Base-by-base conservation (phyloP, 345 rosid species). In the Aethionema arabicum region DNA sequence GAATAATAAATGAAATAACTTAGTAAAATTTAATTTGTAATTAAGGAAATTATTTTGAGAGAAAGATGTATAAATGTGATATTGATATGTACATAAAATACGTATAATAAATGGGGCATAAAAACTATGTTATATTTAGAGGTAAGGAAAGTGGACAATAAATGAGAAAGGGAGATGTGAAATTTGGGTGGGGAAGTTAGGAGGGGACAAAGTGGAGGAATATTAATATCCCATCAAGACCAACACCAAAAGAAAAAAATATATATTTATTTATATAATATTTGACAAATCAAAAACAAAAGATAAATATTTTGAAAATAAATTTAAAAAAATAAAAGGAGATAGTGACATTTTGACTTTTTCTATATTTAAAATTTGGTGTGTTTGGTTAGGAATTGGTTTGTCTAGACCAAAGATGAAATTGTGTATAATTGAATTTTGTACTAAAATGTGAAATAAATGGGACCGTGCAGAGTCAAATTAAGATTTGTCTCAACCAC, bases 171-270 rank as follows among this genome's bases (percentile, higher is more conserved):
- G 45, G 6, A 56, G 68, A 59, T 32, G 43, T 70, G 42, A 44
- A 59, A 40, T 39, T 52, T 72, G 61, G 70, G 76, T 65, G 66
- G 71, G 63, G 71, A 44, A 16, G 66, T 64, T 64, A 3, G 79
- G 57, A 76, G 83, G 96, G 72, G 95, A 85, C 98, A 91, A 88
- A 88, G 87, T 86, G 96, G 95, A 86, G 81, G 96, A 70, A 86
- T 84, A 86, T 86, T 88, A 83, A 72, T 70, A 88, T 86, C 82
- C 90, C 82, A 83, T 81, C 90, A 78, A 45, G 61, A 74, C 73
- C 82, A 83, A 73, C 87, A 82, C 74, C 76, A 64, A 56, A 33
- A 65, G 65, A 61, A 76, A 31, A 72, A 43, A 64, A 63, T 59
- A 72, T 37, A 70, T 53, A 69, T 61, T 76, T 79, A 75, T 79